Percentiles rank a stretch among this genome's conserved stretches.
These are phyloP conservation scores for Phytophthora ohioensis DNA, from an alignment of 352 stramenopile genomes.

Conservation along the genomic window DNA sequence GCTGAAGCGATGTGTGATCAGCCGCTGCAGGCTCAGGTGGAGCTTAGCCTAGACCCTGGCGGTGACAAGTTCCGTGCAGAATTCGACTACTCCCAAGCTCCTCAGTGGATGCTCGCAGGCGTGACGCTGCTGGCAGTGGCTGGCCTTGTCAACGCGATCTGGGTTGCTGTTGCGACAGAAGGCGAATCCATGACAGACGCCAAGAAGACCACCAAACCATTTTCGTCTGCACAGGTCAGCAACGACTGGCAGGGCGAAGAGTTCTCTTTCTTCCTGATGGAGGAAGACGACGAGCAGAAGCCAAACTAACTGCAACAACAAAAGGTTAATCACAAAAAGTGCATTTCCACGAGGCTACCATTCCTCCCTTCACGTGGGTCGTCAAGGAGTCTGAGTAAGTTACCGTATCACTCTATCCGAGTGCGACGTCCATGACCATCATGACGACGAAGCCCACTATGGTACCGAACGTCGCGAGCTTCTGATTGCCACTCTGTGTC, in stretches of 20 bases:
- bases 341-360: slow-evolving; percentile 27
- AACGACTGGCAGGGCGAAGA: slow-evolving; percentile 41
- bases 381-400: slow-evolving; percentile 23
- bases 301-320: slow-evolving; percentile 17
- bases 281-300: slow-evolving; percentile 38
- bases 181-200: slow-evolving; percentile 7
- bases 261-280: slow-evolving; percentile 66
- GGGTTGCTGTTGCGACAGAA: slow-evolving; percentile 43
- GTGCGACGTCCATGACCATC: slow-evolving; percentile 91
- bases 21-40: slow-evolving; percentile 37
- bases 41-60: slow-evolving; percentile 63
- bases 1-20: slow-evolving; percentile 61
- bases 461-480: slow-evolving; percentile 84
- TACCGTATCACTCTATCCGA: slow-evolving; percentile 55
- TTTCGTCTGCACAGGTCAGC: background rate
- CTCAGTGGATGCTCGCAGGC: slow-evolving; percentile 51
- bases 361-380: background rate
- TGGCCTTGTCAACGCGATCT: slow-evolving; percentile 65
- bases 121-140: slow-evolving; percentile 52
- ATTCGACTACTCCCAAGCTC: slow-evolving; percentile 48
- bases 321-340: slow-evolving; percentile 23
- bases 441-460: slow-evolving; percentile 94
- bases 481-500: slow-evolving; percentile 90
- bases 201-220: slow-evolving; percentile 1
- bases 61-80: slow-evolving; percentile 63